Percentiles rank a stretch among this genome's conserved stretches.
Conservation (phyloP, 2,329 filamentous ascomycete species). For the Rosellinia necatrix region DNA sequence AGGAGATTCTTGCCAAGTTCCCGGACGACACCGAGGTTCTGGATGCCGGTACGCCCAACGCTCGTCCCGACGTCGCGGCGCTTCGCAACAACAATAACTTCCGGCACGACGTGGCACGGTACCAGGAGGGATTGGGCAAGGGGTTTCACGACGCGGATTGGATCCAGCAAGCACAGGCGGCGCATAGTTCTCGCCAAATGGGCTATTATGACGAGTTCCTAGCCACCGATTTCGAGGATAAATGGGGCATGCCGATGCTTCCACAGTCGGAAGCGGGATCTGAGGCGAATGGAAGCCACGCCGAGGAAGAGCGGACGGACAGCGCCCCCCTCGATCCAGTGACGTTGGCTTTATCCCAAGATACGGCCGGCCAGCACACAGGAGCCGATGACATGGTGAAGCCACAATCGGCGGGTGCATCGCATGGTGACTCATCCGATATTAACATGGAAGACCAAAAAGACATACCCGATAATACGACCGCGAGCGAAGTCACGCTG, state of each 20-base stretch:
- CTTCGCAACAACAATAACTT: conserved; percentile 54
- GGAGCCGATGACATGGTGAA: neutral
- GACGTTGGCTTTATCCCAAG: neutral
- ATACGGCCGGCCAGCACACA: neutral
- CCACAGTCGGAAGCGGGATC: conserved; percentile 4
- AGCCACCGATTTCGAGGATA: conserved; percentile 49
- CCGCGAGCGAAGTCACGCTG: neutral
- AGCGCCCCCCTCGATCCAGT: neutral
- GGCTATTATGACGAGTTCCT: conserved; percentile 58
- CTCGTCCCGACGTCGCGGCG: conserved; percentile 48
- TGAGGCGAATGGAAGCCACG: neutral
- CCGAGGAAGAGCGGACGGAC: neutral
- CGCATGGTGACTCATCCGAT: neutral
- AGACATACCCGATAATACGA: neutral
- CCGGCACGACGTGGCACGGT: conserved; percentile 51
- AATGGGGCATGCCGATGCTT: conserved; percentile 53
- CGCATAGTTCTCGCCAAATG: conserved; percentile 52
- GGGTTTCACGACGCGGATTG: conserved; percentile 59
- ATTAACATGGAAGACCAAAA: neutral
- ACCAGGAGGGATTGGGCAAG: conserved; percentile 50
- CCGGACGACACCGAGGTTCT: conserved; percentile 46
- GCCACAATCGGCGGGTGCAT: neutral
- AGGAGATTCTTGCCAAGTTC: conserved; percentile 44
- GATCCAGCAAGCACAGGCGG: conserved; percentile 57
- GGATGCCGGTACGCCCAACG: conserved; percentile 41